Evolutionary conservation across 768 basidiomycete genomes (phyloP).

Genomic region (Gymnopilus dilepis): DNA sequence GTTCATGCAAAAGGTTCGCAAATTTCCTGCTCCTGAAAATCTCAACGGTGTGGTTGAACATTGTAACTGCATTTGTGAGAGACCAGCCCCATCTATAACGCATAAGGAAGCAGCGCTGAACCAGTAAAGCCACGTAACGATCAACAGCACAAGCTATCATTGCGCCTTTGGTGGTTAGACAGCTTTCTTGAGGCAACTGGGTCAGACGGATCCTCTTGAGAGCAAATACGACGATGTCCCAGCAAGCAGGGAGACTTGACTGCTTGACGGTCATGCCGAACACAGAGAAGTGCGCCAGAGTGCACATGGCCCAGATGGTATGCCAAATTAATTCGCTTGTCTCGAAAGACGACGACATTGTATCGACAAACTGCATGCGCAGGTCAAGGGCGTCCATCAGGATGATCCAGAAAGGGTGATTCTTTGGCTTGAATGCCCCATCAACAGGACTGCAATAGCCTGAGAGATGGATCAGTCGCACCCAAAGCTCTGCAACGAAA

Average conservation of each 20-base stretch:
- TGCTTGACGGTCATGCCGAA: constrained; percentile 42
- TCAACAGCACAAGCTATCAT: constrained; percentile 59
- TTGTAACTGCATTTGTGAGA: constrained; percentile 54
- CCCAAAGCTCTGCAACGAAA: constrained; percentile 72
- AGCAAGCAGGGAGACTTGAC: constrained; percentile 55
- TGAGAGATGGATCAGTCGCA: constrained; percentile 69
- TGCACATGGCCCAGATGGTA: constrained; percentile 68
- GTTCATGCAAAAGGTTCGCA: constrained; percentile 67
- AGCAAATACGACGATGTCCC: constrained; percentile 67
- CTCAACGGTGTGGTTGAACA: constrained; percentile 69
- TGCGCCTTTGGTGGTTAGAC: constrained; percentile 36
- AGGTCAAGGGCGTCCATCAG: constrained; percentile 34
- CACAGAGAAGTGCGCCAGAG: constrained; percentile 79
- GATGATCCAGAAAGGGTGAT: constrained; percentile 52
- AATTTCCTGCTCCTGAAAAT: constrained; percentile 83
- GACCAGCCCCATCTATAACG: constrained; percentile 81
- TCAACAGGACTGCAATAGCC: constrained; percentile 24
- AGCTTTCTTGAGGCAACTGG: constrained; percentile 47
- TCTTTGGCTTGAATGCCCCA: constrained; percentile 19
- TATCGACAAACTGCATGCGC: constrained; percentile 32
- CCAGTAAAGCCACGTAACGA: constrained; percentile 70
- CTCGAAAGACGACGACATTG: constrained; percentile 30
- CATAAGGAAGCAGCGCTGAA: constrained; percentile 76
- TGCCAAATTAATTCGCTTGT: constrained; percentile 77
- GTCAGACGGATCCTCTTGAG: constrained; percentile 62